Evolutionary conservation across 768 basidiomycete species (phyloP).

Genomic region (Tubosaeta sp.): DNA sequence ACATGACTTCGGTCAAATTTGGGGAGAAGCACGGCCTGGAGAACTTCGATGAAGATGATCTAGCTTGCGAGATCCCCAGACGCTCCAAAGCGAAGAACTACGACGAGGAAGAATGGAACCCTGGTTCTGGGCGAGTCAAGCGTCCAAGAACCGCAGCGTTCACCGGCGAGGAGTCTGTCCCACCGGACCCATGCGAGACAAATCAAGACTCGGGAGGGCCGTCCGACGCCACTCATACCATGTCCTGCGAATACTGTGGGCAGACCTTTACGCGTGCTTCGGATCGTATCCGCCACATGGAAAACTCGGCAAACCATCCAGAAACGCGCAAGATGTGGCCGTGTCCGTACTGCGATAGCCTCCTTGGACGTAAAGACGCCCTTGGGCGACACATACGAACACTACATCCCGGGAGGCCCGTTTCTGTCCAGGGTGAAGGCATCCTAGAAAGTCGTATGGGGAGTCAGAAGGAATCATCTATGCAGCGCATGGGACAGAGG

Average conservation of each 20-base stretch:
- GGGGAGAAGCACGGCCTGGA: conserved; percentile 12
- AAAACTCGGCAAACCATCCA: conserved; percentile 21
- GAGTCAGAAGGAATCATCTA: not conserved
- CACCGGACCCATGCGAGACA: not conserved
- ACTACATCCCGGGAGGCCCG: conserved; percentile 5
- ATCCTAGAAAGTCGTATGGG: not conserved
- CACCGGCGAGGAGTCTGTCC: not conserved
- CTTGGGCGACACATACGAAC: conserved; percentile 22
- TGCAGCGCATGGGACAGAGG: conserved; percentile 6
- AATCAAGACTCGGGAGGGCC: not conserved
- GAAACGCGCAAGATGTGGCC: conserved; percentile 26
- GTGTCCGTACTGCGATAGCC: conserved; percentile 16
- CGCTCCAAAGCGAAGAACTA: conserved; percentile 10
- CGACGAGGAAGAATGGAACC: conserved; percentile 25
- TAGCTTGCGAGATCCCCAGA: not conserved
- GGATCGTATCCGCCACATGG: conserved; percentile 17
- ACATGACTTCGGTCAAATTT: not conserved
- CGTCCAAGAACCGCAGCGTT: not conserved
- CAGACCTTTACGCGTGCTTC: conserved; percentile 18
- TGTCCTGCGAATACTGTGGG: conserved; percentile 14
- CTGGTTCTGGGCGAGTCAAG: conserved; percentile 2
- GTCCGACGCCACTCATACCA: not conserved
- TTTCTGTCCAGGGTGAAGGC: not conserved
- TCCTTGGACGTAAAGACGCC: conserved; percentile 25
- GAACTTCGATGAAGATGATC: conserved; percentile 1